phyloP scores from a whole-genome alignment of 139 green algal species.

The Tetradesmus lagerheimii region DNA sequence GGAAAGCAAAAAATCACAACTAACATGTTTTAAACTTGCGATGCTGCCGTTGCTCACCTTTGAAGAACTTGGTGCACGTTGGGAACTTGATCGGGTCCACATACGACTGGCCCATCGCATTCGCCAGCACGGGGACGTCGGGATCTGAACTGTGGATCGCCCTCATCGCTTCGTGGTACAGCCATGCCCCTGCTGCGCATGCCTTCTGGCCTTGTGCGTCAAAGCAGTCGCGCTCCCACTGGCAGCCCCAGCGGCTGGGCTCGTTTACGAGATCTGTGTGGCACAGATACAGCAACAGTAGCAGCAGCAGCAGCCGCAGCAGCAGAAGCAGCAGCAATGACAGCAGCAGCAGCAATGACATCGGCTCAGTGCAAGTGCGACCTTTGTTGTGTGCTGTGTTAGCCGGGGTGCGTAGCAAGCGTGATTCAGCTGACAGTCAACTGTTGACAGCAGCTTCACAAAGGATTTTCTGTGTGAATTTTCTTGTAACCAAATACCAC shows the following conservation, averaged over 20 bases:
- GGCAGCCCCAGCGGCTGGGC: constrained; percentile 43
- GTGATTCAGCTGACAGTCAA: too few relatives aligned
- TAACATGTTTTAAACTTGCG: background rate
- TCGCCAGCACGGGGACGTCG: background rate
- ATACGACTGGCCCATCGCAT: constrained; percentile 11
- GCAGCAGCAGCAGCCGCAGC: background rate
- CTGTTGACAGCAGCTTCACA: too few relatives aligned
- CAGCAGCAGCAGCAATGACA: too few relatives aligned
- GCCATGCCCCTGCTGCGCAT: background rate
- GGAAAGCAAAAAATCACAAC: too few relatives aligned
- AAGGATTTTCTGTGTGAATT: too few relatives aligned
- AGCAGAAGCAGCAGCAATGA: background rate
- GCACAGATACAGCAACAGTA: background rate
- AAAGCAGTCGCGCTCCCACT: constrained; percentile 18
- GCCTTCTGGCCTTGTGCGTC: background rate
- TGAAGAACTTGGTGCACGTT: background rate
- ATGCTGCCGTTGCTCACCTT: background rate
- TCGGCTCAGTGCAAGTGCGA: too few relatives aligned
- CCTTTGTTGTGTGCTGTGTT: too few relatives aligned
- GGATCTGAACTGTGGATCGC: constrained; percentile 3
- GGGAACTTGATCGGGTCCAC: background rate
- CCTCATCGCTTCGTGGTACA: background rate
- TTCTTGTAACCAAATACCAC: too few relatives aligned
- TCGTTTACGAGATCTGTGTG: constrained; percentile 44
- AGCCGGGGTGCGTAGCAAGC: too few relatives aligned